A percentile compares a stretch with the other conserved stretches of the same genome.
phyloP scores from a whole-genome alignment of 1,139 yeast genomes.

The Candida glucosophila region DNA sequence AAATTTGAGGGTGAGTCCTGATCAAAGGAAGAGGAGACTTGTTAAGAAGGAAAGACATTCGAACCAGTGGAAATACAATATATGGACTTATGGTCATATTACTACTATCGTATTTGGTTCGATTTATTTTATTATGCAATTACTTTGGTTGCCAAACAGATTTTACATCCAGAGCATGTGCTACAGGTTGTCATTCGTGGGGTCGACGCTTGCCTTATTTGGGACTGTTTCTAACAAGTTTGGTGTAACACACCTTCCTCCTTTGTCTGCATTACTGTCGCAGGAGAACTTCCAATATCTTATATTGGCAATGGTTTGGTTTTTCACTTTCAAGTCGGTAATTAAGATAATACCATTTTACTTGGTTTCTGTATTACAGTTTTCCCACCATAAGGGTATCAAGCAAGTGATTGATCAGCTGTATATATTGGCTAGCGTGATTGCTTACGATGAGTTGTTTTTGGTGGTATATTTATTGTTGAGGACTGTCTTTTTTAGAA shows the following conservation, averaged over 20 bases:
- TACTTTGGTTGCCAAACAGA: slow-evolving; percentile 34
- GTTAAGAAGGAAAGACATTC: slow-evolving; percentile 31
- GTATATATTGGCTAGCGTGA: slow-evolving; percentile 33
- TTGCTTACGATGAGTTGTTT: slow-evolving; percentile 55
- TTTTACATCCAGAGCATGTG: slow-evolving; percentile 35
- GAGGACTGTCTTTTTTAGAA: slow-evolving; percentile 56
- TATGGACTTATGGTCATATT: slow-evolving; percentile 60
- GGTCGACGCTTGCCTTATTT: slow-evolving; percentile 46
- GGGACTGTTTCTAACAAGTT: slow-evolving; percentile 51
- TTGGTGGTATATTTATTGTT: slow-evolving; percentile 43
- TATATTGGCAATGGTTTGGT: slow-evolving; percentile 48
- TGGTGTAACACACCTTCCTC: slow-evolving; percentile 45
- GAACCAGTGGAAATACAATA: slow-evolving; percentile 34
- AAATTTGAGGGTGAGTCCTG: slow-evolving; percentile 3
- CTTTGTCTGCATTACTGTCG: slow-evolving; percentile 48
- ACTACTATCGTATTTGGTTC: slow-evolving; percentile 42
- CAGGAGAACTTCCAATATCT: slow-evolving; percentile 65
- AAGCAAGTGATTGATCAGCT: slow-evolving; percentile 31
- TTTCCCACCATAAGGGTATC: slow-evolving; percentile 34
- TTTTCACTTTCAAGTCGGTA: slow-evolving; percentile 54
- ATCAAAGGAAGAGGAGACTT: slow-evolving; percentile 18
- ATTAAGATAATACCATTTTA: slow-evolving; percentile 57
- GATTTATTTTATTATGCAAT: slow-evolving; percentile 39
- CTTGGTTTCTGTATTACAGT: slow-evolving; percentile 49
- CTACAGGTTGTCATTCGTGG: slow-evolving; percentile 49